Evolutionary conservation across 2,329 filamentous ascomycete genomes (phyloP).

Genomic region (Fusarium euwallaceae): DNA sequence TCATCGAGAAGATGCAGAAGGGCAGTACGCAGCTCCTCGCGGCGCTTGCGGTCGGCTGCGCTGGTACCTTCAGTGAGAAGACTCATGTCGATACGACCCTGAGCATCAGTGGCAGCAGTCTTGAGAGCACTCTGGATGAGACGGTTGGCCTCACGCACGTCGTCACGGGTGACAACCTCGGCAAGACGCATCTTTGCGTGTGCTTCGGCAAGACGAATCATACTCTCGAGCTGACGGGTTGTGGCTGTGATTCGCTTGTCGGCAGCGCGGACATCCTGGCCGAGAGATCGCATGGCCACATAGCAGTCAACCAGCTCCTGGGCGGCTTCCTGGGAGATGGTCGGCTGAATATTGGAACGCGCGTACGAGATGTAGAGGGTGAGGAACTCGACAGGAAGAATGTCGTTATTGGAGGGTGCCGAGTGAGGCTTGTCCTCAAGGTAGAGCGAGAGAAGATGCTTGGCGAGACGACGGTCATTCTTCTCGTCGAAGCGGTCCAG

Average conservation of each 20-base stretch:
- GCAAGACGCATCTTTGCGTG: constrained; percentile 98
- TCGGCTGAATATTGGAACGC: constrained; percentile 85
- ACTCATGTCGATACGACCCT: constrained; percentile 97
- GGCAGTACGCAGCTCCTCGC: constrained; percentile 86
- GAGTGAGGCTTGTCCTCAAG: constrained; percentile 94
- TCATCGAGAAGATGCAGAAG: constrained; percentile 84
- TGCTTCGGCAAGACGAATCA: constrained; percentile 96
- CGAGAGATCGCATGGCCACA: constrained; percentile 94
- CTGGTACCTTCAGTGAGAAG: constrained; percentile 95
- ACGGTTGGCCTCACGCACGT: constrained; percentile 91
- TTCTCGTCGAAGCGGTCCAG: constrained; percentile 94
- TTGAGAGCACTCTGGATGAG: constrained; percentile 95
- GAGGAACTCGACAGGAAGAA: constrained; percentile 93
- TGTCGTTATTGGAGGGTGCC: constrained; percentile 78
- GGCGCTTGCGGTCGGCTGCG: constrained; percentile 84
- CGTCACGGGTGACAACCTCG: constrained; percentile 78
- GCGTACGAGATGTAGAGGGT: constrained; percentile 98
- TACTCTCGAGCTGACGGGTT: constrained; percentile 94
- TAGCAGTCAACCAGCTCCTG: constrained; percentile 88
- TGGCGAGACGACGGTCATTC: constrained; percentile 87
- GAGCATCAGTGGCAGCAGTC: constrained; percentile 93
- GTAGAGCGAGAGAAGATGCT: constrained; percentile 96
- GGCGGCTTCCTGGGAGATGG: constrained; percentile 83
- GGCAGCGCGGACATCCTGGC: constrained; percentile 85
- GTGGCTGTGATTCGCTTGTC: constrained; percentile 98